Conservation (phyloP, 2,329 filamentous ascomycete species). For the Cordyceps farinosa region DNA sequence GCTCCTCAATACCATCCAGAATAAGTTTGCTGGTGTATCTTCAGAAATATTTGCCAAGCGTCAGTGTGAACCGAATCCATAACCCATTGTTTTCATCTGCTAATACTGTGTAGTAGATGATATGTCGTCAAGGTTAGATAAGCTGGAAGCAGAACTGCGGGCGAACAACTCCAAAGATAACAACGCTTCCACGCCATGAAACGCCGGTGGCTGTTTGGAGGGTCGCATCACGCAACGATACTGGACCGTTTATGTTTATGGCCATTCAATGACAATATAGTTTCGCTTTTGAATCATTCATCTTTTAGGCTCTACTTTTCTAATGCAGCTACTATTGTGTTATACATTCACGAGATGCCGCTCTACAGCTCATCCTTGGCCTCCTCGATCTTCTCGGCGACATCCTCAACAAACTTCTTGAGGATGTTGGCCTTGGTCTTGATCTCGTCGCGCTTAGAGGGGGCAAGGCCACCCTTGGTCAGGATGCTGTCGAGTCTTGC, state of each 20-base stretch:
- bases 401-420: slow-evolving; percentile 66
- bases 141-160: slow-evolving; percentile 70
- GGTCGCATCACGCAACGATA: not conserved
- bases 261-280: not conserved
- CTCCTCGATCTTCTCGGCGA: slow-evolving; percentile 44
- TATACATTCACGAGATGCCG: slow-evolving; percentile 36
- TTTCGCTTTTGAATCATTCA: not conserved
- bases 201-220: not conserved
- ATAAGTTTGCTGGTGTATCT: slow-evolving; percentile 81
- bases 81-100: not conserved
- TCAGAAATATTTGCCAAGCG: slow-evolving; percentile 86
- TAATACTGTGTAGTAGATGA: slow-evolving; percentile 69
- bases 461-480: slow-evolving; percentile 79
- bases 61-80: slow-evolving; percentile 41
- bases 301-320: not conserved
- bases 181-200: slow-evolving; percentile 34
- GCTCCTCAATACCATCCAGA: slow-evolving; percentile 75
- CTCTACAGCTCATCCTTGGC: slow-evolving; percentile 69
- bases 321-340: slow-evolving; percentile 12
- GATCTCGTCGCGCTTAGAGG: slow-evolving; percentile 85
- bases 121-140: slow-evolving; percentile 83
- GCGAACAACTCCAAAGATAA: slow-evolving; percentile 48
- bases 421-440: slow-evolving; percentile 85
- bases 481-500: slow-evolving; percentile 74
- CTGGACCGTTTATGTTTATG: not conserved